Conservation (phyloP, 1,139 yeast genomes). For the Meyerozyma carpophila region DNA sequence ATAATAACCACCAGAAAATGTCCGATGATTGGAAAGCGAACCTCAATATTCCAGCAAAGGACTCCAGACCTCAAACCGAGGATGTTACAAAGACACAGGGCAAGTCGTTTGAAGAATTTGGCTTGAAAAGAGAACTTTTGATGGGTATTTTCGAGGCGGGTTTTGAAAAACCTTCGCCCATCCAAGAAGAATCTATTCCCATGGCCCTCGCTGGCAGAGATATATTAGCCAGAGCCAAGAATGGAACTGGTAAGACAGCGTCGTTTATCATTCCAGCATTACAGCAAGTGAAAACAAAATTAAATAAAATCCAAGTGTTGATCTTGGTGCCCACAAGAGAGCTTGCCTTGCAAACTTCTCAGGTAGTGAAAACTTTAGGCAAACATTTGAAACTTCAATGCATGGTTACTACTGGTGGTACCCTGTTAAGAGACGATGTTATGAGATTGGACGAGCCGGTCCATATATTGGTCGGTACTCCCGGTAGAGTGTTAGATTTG, state of each 20-base stretch:
- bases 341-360: slow-evolving; percentile 94
- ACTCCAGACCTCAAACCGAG: slow-evolving; percentile 91
- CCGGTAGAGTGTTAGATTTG: slow-evolving; percentile 93
- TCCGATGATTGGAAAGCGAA: slow-evolving; percentile 62
- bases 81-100: slow-evolving; percentile 94
- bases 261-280: slow-evolving; percentile 88
- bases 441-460: slow-evolving; percentile 89
- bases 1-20: slow-evolving; percentile 13
- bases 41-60: slow-evolving; percentile 75
- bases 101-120: slow-evolving; percentile 85
- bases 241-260: slow-evolving; percentile 98
- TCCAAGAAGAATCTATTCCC: slow-evolving; percentile 96
- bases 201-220: slow-evolving; percentile 95
- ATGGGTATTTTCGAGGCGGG: slow-evolving; percentile 99
- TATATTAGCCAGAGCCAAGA: slow-evolving; percentile 94
- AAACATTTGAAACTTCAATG: slow-evolving; percentile 89
- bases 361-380: slow-evolving; percentile 95
- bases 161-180: slow-evolving; percentile 96
- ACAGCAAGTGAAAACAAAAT: slow-evolving; percentile 78
- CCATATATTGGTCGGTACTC: slow-evolving; percentile 88
- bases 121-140: slow-evolving; percentile 82
- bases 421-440: slow-evolving; percentile 89
- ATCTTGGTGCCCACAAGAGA: slow-evolving; percentile 93
- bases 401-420: slow-evolving; percentile 99
- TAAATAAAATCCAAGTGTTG: slow-evolving; percentile 81